Evolutionary conservation across 306 rosid species (phyloP).

Genomic region (Cicer bijugum): DNA sequence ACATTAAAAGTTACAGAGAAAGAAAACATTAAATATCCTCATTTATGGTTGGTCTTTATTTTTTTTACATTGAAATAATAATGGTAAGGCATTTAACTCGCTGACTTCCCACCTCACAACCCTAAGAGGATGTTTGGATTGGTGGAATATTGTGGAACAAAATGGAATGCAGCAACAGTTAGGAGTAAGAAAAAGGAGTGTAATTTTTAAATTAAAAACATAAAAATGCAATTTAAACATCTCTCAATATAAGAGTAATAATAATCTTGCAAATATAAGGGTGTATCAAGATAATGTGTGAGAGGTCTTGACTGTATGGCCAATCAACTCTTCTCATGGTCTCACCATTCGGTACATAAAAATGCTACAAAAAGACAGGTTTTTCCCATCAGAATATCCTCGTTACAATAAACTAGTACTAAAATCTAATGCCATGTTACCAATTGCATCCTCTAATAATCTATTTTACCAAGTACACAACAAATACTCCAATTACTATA

Average conservation of each 20-base stretch:
- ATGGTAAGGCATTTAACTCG: too few species aligned
- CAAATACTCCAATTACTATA: slow-evolving; percentile 10
- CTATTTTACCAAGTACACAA: slow-evolving; percentile 5
- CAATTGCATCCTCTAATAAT: slow-evolving; percentile 4
- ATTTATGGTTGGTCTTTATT: too few species aligned
- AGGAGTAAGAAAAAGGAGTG: not conserved
- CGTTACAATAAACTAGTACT: not conserved
- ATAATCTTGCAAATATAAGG: not conserved
- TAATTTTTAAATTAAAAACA: too few species aligned
- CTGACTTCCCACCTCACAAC: too few species aligned
- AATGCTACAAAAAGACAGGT: not conserved
- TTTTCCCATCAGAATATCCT: not conserved
- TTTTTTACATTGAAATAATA: too few species aligned
- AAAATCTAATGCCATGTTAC: slow-evolving; percentile 14
- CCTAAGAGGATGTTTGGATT: too few species aligned
- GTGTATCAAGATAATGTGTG: not conserved
- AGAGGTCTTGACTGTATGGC: not conserved
- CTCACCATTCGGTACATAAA: not conserved
- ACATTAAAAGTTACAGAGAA: too few species aligned
- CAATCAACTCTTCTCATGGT: not conserved
- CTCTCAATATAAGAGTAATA: not conserved
- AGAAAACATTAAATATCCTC: too few species aligned
- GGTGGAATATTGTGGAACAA: too few species aligned
- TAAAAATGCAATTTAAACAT: not conserved
- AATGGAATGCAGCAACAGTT: too few species aligned